Percentiles rank a stretch among this genome's conserved stretches.
phyloP scores from a whole-genome alignment of 352 stramenopile species.

The Globisporangium perplexum region DNA sequence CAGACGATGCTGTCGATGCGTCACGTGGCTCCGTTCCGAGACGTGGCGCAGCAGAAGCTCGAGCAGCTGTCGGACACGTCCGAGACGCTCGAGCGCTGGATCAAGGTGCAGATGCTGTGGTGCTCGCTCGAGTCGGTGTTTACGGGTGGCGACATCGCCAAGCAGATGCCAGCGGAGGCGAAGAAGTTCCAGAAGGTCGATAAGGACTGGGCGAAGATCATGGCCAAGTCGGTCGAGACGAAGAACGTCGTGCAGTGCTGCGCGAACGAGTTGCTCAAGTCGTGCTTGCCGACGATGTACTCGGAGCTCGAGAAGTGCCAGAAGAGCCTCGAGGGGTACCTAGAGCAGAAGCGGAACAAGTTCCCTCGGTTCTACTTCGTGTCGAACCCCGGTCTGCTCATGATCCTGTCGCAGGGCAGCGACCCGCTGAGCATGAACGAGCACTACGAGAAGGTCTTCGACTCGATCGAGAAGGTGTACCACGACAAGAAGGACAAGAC shows the following conservation, averaged over 20 bases:
- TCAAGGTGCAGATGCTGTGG: constrained; percentile 98
- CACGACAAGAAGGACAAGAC: constrained; percentile 99
- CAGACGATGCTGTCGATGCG: constrained; percentile 98
- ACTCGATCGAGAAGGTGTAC: constrained; percentile 97
- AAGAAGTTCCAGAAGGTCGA: constrained; percentile 98
- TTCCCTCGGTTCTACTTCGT: constrained; percentile 99
- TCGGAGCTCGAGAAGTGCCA: constrained; percentile 97
- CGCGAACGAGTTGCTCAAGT: constrained; percentile 96
- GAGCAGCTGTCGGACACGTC: constrained; percentile 94
- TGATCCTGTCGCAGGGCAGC: constrained; percentile 96
- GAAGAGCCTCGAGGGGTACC: constrained; percentile 97
- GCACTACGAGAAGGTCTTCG: constrained; percentile 99
- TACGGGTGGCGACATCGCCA: constrained; percentile 97
- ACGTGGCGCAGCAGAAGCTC: constrained; percentile 93
- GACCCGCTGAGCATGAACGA: constrained; percentile 98
- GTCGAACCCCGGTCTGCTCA: constrained; percentile 95
- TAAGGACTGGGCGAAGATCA: constrained; percentile 99
- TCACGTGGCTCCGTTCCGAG: constrained; percentile 95
- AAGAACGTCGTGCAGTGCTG: constrained; percentile 93
- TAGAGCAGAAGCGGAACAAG: constrained; percentile 98
- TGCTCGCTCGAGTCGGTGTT: constrained; percentile 98
- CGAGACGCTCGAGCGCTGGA: constrained; percentile 97
- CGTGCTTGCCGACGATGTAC: constrained; percentile 96
- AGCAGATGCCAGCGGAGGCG: constrained; percentile 97
- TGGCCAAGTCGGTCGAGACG: constrained; percentile 89